A percentile compares a stretch with the other conserved stretches of the same genome.
Evolutionary conservation across 1,139 yeast genomes (phyloP).

Genomic region (Hyphopichia wangnamkhiaoensis): DNA sequence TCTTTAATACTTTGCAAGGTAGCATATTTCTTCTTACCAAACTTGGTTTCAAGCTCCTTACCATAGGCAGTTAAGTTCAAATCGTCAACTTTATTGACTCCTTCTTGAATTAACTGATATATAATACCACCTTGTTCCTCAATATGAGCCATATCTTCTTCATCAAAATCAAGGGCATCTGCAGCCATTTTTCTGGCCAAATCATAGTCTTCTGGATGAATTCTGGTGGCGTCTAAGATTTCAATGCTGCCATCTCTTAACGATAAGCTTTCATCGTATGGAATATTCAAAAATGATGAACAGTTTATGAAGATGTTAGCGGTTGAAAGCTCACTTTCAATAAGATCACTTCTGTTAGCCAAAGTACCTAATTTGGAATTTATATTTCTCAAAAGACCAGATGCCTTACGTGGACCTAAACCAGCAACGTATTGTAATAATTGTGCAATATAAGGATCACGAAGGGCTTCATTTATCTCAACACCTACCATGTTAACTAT

Average conservation of each 20-base stretch:
- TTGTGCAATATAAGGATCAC: conserved; percentile 70
- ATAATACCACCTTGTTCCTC: conserved; percentile 84
- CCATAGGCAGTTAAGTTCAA: conserved; percentile 91
- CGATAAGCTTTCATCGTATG: conserved; percentile 57
- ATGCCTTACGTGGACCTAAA: conserved; percentile 92
- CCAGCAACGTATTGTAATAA: conserved; percentile 82
- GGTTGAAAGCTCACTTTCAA: conserved; percentile 76
- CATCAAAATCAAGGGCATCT: conserved; percentile 94
- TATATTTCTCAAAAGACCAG: conserved; percentile 80
- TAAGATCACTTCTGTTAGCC: conserved; percentile 72
- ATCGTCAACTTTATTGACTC: conserved; percentile 83
- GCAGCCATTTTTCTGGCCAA: conserved; percentile 97
- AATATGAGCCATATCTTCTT: conserved; percentile 83
- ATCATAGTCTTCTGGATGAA: conserved; percentile 97
- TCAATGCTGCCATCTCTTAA: conserved; percentile 66
- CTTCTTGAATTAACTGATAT: conserved; percentile 76
- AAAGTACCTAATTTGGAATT: conserved; percentile 67
- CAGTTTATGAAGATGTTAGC: conserved; percentile 86
- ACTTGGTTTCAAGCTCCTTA: conserved; percentile 79
- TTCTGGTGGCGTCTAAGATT: conserved; percentile 88
- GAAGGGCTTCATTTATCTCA: conserved; percentile 86
- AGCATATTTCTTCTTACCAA: conserved; percentile 75
- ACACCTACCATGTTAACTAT: conserved; percentile 89
- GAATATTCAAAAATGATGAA: conserved; percentile 84
- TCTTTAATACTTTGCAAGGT: conserved; percentile 85